Conservation (phyloP, 1,139 yeast species). For the Nakaseomyces delphensis region DNA sequence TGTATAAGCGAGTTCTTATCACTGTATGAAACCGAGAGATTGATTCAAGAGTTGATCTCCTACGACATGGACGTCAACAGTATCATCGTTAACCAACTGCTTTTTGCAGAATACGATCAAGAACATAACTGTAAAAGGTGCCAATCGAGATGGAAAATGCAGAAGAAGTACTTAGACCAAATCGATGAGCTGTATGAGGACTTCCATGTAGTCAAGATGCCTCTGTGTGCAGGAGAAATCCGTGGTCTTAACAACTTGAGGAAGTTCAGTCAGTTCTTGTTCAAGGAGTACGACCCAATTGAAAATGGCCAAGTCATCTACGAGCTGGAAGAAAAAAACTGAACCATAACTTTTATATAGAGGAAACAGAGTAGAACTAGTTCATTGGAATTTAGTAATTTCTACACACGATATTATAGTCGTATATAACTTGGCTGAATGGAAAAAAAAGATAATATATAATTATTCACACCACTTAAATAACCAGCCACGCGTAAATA, state of each 20-base stretch:
- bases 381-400: no score
- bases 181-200: slow-evolving; percentile 91
- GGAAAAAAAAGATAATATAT: no score
- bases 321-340: slow-evolving; percentile 49
- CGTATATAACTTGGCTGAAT: no score
- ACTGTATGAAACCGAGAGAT: slow-evolving; percentile 90
- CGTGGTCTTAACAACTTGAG: slow-evolving; percentile 82
- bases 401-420: no score
- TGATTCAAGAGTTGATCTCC: slow-evolving; percentile 90
- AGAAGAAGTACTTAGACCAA: slow-evolving; percentile 85
- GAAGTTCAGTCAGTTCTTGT: slow-evolving; percentile 61
- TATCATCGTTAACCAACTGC: slow-evolving; percentile 85
- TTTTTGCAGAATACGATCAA: slow-evolving; percentile 61
- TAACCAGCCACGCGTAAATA: no score
- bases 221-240: slow-evolving; percentile 86
- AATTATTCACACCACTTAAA: no score
- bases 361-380: no score
- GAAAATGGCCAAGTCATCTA: slow-evolving; percentile 51
- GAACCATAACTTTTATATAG: no score
- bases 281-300: slow-evolving; percentile 64
- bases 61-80: slow-evolving; percentile 95
- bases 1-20: slow-evolving; percentile 95
- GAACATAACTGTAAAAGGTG: slow-evolving; percentile 79
- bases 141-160: slow-evolving; percentile 91
- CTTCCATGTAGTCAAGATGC: slow-evolving; percentile 91